Base-by-base conservation (phyloP, 352 stramenopile species). In the Blastocystis hominis region DNA sequence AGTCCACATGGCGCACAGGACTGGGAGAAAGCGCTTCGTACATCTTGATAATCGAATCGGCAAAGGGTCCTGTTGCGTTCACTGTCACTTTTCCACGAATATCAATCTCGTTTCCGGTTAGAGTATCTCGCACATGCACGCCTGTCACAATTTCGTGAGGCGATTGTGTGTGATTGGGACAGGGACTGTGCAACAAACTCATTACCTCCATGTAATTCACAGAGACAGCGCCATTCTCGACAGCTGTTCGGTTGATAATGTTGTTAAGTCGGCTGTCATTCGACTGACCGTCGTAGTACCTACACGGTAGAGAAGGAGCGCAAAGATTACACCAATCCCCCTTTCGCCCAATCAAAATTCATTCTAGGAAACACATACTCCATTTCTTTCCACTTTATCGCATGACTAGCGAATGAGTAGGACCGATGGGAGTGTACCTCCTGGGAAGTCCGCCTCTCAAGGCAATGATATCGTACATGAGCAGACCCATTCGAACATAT, bases 231-330 rank as follows among this genome's bases (percentile, higher is more conserved):
- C 95, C 95, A 55, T 95, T 93, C 88, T 97, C 94, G 62, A 94
- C 95, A 44, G 95, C 94, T 55, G 95, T 98, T 53, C 97, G 92
- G 3, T 94, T 94, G 72, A 98, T 92, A 30, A 95, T 95, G 53
- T 98, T 91, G 89, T 94, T 95, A 92, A 97, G 96, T 53, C 95
- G 92, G 40, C 95, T 95, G 91, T 98, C 95, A 89, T 98, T 96
- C 91, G 95, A 95, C 91, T 97, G 90, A 9, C 91, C 91, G 68
- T 93, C 91, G 86, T 93, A 93, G 89, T 93, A 93, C 40, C 92
- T 90, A 56, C 42, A 1, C 63, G 3, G 30, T n/a, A 81, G n/a
- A 7, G 9, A 4, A 56, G 15, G 6, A 15, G 15, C 7, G 64
- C 36, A 9, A 20, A 0, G 30, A 30, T 30, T 89, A 70, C 69